These are phyloP conservation scores for Boletus rubescentipes DNA, from an alignment of 768 basidiomycete species.

Conservation along the genomic window DNA sequence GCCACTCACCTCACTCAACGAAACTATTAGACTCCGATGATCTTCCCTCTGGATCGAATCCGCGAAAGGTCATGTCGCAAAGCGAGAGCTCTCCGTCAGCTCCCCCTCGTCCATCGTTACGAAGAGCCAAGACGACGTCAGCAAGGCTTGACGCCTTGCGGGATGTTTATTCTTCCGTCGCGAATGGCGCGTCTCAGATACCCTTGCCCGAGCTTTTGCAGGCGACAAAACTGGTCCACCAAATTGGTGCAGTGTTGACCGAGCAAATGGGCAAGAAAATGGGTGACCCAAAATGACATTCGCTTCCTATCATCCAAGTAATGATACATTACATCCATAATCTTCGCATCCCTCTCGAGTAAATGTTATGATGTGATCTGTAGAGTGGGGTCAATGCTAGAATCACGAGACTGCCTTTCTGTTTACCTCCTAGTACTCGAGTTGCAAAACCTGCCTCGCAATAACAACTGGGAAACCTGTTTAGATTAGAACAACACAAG, in stretches of 20 bases:
- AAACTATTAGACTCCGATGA: neutral
- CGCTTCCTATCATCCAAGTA: neutral
- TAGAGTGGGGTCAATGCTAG: neutral
- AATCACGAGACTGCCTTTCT: neutral
- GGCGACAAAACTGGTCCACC: slow-evolving; percentile 44
- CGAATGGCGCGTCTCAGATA: slow-evolving; percentile 47
- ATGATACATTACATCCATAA: slow-evolving; percentile 49
- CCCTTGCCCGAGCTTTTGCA: slow-evolving; percentile 48
- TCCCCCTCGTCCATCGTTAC: slow-evolving; percentile 24
- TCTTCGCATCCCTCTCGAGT: neutral
- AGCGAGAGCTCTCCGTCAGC: slow-evolving; percentile 3
- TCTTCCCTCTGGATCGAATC: neutral
- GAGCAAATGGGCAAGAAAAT: slow-evolving; percentile 45
- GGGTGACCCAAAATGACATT: slow-evolving; percentile 11
- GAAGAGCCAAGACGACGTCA: slow-evolving; percentile 40
- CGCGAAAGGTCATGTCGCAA: slow-evolving; percentile 9
- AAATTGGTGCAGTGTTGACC: slow-evolving; percentile 46
- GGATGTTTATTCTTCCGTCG: slow-evolving; percentile 43
- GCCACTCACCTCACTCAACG: neutral
- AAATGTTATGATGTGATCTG: neutral
- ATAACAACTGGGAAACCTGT: neutral
- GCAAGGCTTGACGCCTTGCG: slow-evolving; percentile 44
- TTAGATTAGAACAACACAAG: neutral
- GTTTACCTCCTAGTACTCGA: neutral
- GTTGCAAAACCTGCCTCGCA: neutral